A percentile compares a stretch with the other conserved stretches of the same genome.
Evolutionary conservation across 129 eudicot species (phyloP).

Genomic region (Artemisia annua): DNA sequence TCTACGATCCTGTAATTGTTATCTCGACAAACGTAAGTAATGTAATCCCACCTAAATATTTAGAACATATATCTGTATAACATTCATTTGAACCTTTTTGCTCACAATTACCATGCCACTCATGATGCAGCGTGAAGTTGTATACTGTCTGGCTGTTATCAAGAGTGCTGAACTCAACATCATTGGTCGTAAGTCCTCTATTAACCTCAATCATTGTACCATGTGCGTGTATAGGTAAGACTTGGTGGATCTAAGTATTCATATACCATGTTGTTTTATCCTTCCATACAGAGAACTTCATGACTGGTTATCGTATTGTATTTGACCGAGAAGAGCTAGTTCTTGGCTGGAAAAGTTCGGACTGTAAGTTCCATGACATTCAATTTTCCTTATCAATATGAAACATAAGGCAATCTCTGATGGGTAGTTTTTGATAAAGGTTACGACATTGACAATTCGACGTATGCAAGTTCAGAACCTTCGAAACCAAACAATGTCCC

Average conservation of each 20-base stretch:
- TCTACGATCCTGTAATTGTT: constrained; percentile 77
- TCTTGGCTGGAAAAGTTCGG: constrained; percentile 81
- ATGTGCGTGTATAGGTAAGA: not conserved
- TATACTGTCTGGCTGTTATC: constrained; percentile 84
- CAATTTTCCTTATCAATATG: not conserved
- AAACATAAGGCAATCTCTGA: not conserved
- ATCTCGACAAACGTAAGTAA: constrained; percentile 66
- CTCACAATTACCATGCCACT: constrained; percentile 7
- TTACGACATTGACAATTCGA: constrained; percentile 50
- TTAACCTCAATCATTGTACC: constrained; percentile 11
- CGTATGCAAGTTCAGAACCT: constrained; percentile 27
- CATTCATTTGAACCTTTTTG: not conserved
- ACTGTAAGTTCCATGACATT: constrained; percentile 51
- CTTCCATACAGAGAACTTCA: constrained; percentile 69
- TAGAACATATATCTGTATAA: not conserved
- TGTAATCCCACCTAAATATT: not conserved
- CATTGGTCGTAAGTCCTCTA: constrained; percentile 79
- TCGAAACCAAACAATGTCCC: constrained; percentile 48
- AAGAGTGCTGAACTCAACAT: constrained; percentile 74
- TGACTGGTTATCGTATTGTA: constrained; percentile 92
- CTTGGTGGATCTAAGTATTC: not conserved
- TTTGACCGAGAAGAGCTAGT: constrained; percentile 84
- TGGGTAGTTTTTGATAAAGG: constrained; percentile 48
- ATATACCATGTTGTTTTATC: not conserved
- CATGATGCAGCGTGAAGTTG: constrained; percentile 56